phyloP scores from a whole-genome alignment of 176 grass and related monocot genomes.

The Oryza rufipogon region DNA sequence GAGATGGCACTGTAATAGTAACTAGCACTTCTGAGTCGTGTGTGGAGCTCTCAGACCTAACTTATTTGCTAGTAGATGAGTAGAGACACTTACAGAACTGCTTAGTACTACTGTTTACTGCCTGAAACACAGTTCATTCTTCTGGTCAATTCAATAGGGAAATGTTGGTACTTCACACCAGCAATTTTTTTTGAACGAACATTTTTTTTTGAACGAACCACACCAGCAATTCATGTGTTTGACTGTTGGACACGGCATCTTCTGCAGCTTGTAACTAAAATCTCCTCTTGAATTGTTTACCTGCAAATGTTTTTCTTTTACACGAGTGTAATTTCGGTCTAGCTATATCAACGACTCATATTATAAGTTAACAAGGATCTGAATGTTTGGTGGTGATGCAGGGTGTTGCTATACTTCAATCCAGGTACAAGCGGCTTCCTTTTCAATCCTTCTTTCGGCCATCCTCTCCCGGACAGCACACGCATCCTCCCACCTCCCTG shows the following conservation, averaged over 20 bases:
- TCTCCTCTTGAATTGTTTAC: background rate
- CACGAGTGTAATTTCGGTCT: background rate
- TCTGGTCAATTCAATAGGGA: no score
- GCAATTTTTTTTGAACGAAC: background rate
- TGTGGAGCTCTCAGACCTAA: background rate
- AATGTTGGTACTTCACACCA: no score
- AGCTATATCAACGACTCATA: no score
- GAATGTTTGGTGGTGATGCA: background rate
- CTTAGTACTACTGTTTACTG: no score
- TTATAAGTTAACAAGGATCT: background rate
- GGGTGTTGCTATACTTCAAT: conserved; percentile 17
- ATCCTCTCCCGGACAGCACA: conserved; percentile 46
- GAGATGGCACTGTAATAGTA: background rate
- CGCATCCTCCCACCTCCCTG: conserved; percentile 51
- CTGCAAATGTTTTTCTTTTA: background rate
- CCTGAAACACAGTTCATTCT: no score
- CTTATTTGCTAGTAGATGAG: background rate
- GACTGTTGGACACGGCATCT: no score
- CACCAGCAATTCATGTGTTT: background rate
- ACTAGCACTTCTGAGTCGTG: conserved; percentile 1
- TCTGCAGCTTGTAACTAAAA: background rate
- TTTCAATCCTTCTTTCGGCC: conserved; percentile 34
- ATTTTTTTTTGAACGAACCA: no score
- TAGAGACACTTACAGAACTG: no score
- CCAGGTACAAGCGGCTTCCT: conserved; percentile 40